phyloP scores from a whole-genome alignment of 2,329 filamentous ascomycete genomes.

The Alternaria incomplexa region DNA sequence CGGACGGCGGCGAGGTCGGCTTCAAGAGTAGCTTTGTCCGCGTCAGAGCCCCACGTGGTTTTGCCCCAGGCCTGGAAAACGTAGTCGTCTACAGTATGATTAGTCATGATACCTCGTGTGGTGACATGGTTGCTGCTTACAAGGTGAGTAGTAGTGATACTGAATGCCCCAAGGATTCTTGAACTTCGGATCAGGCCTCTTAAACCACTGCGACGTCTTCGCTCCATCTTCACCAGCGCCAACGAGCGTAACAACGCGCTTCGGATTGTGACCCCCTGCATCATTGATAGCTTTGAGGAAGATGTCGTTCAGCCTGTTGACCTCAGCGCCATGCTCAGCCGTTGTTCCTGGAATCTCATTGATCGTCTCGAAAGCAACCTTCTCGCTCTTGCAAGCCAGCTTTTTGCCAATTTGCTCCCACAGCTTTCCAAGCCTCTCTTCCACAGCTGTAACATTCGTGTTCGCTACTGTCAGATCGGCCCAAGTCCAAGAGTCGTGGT shows the following conservation, averaged over 20 bases:
- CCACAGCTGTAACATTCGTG: constrained; percentile 60
- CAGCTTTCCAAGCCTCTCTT: constrained; percentile 62
- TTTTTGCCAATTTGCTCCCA: constrained; percentile 65
- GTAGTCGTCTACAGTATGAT: constrained; percentile 36
- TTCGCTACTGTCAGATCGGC: constrained; percentile 57
- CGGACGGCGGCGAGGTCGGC: constrained; percentile 60
- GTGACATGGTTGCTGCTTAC: constrained; percentile 40
- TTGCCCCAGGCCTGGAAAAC: constrained; percentile 61
- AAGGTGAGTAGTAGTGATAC: constrained; percentile 67
- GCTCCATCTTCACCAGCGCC: constrained; percentile 59
- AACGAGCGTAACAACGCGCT: constrained; percentile 63
- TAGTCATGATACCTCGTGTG: neutral
- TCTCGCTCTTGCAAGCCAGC: constrained; percentile 61
- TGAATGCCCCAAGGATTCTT: constrained; percentile 66
- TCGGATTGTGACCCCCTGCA: constrained; percentile 61
- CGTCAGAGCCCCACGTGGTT: constrained; percentile 64
- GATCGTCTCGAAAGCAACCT: constrained; percentile 64
- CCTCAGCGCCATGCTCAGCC: constrained; percentile 56
- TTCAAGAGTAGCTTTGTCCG: constrained; percentile 58
- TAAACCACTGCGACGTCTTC: constrained; percentile 63
- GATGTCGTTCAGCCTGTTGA: constrained; percentile 64
- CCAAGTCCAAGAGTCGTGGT: constrained; percentile 67
- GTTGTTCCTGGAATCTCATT: constrained; percentile 65
- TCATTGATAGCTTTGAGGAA: constrained; percentile 62
- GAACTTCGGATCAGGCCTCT: constrained; percentile 53